Evolutionary conservation across 2,329 filamentous ascomycete genomes (phyloP).

Genomic region (Arthrinium phaeospermum): DNA sequence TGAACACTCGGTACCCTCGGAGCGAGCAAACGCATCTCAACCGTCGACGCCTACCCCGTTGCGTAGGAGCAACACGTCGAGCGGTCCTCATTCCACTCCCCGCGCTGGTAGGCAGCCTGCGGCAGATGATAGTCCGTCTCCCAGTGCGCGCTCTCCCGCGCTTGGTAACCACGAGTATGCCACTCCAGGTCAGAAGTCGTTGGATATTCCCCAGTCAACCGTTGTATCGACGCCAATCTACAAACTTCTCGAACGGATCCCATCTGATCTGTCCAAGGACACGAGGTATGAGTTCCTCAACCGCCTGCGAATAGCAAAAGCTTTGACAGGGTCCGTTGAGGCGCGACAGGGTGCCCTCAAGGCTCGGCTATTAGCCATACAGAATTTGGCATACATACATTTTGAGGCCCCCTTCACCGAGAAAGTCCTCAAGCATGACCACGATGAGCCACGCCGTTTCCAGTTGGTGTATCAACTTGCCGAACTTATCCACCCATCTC

Average conservation of each 20-base stretch:
- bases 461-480: conserved; percentile 93
- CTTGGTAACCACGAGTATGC: conserved; percentile 47
- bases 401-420: conserved; percentile 82
- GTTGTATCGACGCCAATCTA: conserved; percentile 60
- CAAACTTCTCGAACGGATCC: conserved; percentile 60
- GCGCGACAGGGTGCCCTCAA: conserved; percentile 78
- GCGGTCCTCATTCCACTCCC: conserved; percentile 45
- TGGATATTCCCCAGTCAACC: conserved; percentile 68
- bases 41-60: conserved; percentile 78
- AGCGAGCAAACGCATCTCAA: conserved; percentile 49
- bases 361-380: conserved; percentile 83
- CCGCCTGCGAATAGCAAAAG: conserved; percentile 82
- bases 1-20: conserved; percentile 32
- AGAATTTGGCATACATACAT: conserved; percentile 90
- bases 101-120: conserved; percentile 41
- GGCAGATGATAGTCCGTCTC: conserved; percentile 55
- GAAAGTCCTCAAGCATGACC: conserved; percentile 84
- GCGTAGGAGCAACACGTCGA: conserved; percentile 69
- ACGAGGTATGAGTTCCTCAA: conserved; percentile 85
- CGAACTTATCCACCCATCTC: conserved; percentile 85
- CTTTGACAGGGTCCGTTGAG: conserved; percentile 68
- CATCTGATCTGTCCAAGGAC: conserved; percentile 71
- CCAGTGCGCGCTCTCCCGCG: conserved; percentile 44
- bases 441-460: conserved; percentile 85
- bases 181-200: conserved; percentile 57